phyloP scores from a whole-genome alignment of 768 basidiomycete genomes.

The Myochromella boudieri region DNA sequence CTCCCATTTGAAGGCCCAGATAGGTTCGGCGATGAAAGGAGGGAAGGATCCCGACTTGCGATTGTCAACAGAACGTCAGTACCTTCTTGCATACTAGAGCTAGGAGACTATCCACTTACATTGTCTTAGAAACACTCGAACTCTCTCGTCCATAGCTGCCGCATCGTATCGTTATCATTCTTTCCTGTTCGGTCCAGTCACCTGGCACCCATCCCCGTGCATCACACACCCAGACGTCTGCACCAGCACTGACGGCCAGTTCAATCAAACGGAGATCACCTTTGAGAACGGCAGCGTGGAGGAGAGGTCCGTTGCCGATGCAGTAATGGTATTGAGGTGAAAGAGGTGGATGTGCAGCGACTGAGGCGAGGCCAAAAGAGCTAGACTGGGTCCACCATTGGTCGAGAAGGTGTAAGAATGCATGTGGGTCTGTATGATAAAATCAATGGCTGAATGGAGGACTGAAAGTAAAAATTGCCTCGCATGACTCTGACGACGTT shows the following conservation, averaged over 20 bases:
- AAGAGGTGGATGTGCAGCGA: too few species aligned
- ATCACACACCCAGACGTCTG: slow-evolving; percentile 87
- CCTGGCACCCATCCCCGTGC: slow-evolving; percentile 65
- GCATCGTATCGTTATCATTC: too few species aligned
- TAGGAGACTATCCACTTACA: slow-evolving; percentile 46
- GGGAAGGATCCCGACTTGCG: slow-evolving; percentile 81
- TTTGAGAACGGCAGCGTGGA: slow-evolving; percentile 85
- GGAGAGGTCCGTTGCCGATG: too few species aligned
- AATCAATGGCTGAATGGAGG: too few species aligned
- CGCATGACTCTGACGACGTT: too few species aligned
- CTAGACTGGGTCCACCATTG: too few species aligned
- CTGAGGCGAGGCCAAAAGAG: too few species aligned
- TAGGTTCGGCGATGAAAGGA: slow-evolving; percentile 52
- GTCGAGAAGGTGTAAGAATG: too few species aligned
- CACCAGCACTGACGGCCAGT: slow-evolving; percentile 80
- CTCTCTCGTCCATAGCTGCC: slow-evolving; percentile 80
- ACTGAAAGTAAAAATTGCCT: too few species aligned
- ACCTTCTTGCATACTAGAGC: neutral
- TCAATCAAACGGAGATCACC: slow-evolving; percentile 82
- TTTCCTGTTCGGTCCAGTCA: slow-evolving; percentile 55
- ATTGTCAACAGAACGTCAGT: slow-evolving; percentile 42
- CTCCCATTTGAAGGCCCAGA: too few species aligned
- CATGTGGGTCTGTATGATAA: too few species aligned
- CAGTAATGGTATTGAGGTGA: too few species aligned
- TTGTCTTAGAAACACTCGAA: slow-evolving; percentile 81